phyloP scores from a whole-genome alignment of 257 asterid species.

The Ligustrum vulgare region DNA sequence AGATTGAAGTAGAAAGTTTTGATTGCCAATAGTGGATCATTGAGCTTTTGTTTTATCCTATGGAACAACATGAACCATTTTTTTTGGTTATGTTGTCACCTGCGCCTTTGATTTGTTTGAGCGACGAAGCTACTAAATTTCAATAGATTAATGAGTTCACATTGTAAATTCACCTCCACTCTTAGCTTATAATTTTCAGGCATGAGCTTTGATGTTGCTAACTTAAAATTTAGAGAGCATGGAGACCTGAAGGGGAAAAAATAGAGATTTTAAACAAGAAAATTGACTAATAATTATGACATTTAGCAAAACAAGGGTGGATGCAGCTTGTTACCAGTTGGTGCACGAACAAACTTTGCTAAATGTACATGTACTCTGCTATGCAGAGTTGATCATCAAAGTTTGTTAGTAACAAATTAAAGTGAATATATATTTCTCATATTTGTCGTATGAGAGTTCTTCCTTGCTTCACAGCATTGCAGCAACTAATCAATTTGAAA shows the following conservation, averaged over 20 bases:
- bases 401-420: conserved; percentile 6
- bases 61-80: background rate
- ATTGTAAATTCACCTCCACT: background rate
- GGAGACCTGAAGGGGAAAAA: background rate
- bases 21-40: background rate
- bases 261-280: background rate
- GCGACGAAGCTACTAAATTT: background rate
- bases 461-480: background rate
- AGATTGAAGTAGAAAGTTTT: background rate
- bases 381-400: background rate
- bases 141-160: background rate
- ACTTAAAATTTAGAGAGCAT: conserved; percentile 10
- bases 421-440: background rate
- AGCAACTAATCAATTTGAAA: background rate
- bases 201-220: conserved; percentile 6
- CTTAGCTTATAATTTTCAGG: background rate
- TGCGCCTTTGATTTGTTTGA: background rate
- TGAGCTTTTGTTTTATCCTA: background rate
- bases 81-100: background rate
- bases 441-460: background rate
- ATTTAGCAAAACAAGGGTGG: background rate
- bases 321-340: background rate
- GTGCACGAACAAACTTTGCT: background rate
- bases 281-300: background rate
- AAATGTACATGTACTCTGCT: background rate